Evolutionary conservation across 805 yeast species (phyloP), one percentile per base, ranked within the genome.

Genomic region (Sugiyamaella smithiae): DNA sequence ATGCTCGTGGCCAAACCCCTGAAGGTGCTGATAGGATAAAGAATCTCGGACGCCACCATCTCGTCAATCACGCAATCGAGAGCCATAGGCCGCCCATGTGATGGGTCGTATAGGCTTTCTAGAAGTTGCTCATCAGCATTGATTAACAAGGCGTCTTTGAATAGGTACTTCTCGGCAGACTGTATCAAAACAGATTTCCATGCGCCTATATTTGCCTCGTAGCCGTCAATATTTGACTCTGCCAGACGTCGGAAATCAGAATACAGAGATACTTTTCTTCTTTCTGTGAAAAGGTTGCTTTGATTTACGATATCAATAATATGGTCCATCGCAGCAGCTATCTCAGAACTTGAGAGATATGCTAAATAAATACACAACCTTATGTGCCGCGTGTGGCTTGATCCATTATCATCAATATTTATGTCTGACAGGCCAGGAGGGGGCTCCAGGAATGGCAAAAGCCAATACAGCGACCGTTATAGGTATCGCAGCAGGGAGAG

Each of bases 151-250:
- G 59, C 52, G 46, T 66, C 65, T 1, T 50, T 55, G 36, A 71
- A 66, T 4, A 59, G 56, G 7, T 56, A 61, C 5, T 54, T 28
- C 3, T 43, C 35, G 2, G 62, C 46, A 12, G 70, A 60, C 19
- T 60, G 61, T 17, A 56, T 43, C 6, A 77, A 57, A 8, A 72
- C 64, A 4, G 58, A 53, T 41, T 60, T 66, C 82, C 82, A 77
- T 2, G 77, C 75, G 3, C 56, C 56, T 11, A 77, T 22, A 53
- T 77, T 77, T 12, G 82, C 82, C 19, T 62, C 69, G 48, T 67
- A 76, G 5, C 82, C 82, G 48, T 74, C 80, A 2, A 66, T 67
- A 51, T 77, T 77, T 2, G 62, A 40, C 9, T 70, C 74, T 48
- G 66, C 63, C 25, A 77, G 63, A n/a, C 70, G 63, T 7, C 65